Percentiles rank a stretch among this genome's conserved stretches.
Evolutionary conservation across 2,329 filamentous ascomycete species (phyloP).

Genomic region (Epichloe sp.): DNA sequence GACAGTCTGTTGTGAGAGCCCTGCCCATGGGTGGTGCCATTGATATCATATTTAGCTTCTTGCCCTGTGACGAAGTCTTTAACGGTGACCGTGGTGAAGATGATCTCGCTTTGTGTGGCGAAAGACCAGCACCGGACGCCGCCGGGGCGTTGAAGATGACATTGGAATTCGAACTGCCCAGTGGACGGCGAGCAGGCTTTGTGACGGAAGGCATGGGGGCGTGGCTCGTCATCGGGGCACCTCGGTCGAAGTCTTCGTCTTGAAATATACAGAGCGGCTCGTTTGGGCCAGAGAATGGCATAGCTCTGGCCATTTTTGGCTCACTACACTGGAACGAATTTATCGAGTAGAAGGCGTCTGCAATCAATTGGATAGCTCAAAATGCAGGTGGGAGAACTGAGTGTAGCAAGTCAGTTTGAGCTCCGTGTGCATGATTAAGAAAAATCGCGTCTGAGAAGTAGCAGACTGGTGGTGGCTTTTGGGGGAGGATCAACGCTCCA

Average conservation of each 20-base stretch:
- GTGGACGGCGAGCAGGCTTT: slow-evolving; percentile 34
- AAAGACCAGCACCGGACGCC: slow-evolving; percentile 41
- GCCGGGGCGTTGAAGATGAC: slow-evolving; percentile 53
- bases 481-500: not conserved
- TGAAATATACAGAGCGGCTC: slow-evolving; percentile 40
- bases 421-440: not conserved
- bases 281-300: slow-evolving; percentile 30
- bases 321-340: slow-evolving; percentile 11
- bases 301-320: slow-evolving; percentile 40
- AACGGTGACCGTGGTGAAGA: slow-evolving; percentile 50
- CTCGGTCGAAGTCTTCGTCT: slow-evolving; percentile 34
- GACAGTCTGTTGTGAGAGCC: slow-evolving; percentile 48
- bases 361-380: not conserved
- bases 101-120: slow-evolving; percentile 55
- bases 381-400: too few species aligned
- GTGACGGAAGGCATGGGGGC: slow-evolving; percentile 41
- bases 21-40: slow-evolving; percentile 51
- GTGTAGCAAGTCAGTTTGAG: not conserved
- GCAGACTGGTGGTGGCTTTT: not conserved
- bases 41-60: slow-evolving; percentile 51
- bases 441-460: not conserved
- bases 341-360: slow-evolving; percentile 1
- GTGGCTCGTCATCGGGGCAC: slow-evolving; percentile 38
- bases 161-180: slow-evolving; percentile 43
- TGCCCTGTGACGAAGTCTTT: slow-evolving; percentile 34